Evolutionary conservation across 2,329 filamentous ascomycete genomes (phyloP), one percentile per base, ranked within the genome.

Genomic region (Sporothrix brasiliensis): DNA sequence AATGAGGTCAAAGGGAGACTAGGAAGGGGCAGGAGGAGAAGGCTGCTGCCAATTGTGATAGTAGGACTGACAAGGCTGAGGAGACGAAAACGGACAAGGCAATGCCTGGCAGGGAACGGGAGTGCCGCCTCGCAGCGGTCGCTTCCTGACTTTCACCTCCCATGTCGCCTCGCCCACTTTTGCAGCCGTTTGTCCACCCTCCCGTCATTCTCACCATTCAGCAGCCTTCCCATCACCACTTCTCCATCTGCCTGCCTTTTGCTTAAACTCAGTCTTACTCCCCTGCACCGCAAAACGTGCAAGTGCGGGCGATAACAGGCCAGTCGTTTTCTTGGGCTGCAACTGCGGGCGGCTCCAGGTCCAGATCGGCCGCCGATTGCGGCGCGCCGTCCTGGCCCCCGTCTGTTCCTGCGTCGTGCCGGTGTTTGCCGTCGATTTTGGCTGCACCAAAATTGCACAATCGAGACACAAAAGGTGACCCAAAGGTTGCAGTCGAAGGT

Each of bases 361-460:
- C 56, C 13, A 61, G 56, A 44, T 44, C 56, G 56, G 34, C 56
- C 34, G 10, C 56, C 56, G 56, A 61, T 44, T 44, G n/a, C 56
- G n/a, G 34, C 16, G n/a, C 7, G 19, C 56, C n/a, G 34, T 61
- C 34, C 21, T 61, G 41, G 39, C 34, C 10, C 21, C 21, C 9
- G n/a, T 58, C 34, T 41, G 56, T 41, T 60, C 56, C 56, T 24
- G 56, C n/a, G 56, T 44, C 34, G n/a, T 63, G 58, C 44, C 58
- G 39, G 58, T 61, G 58, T 16, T 63, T 47, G 58, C 58, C 21
- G 16, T 39, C 5, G 56, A 27, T 9, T 27, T 24, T 63, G 39
- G 39, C 58, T 63, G 58, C 58, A 63, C 58, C 39, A 44, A 39
- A 63, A 63, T 24, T 47, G 58, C 58, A 63, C 58, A 63, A 63